Conservation (phyloP, 805 yeast genomes). For the Brettanomyces sp. region DNA sequence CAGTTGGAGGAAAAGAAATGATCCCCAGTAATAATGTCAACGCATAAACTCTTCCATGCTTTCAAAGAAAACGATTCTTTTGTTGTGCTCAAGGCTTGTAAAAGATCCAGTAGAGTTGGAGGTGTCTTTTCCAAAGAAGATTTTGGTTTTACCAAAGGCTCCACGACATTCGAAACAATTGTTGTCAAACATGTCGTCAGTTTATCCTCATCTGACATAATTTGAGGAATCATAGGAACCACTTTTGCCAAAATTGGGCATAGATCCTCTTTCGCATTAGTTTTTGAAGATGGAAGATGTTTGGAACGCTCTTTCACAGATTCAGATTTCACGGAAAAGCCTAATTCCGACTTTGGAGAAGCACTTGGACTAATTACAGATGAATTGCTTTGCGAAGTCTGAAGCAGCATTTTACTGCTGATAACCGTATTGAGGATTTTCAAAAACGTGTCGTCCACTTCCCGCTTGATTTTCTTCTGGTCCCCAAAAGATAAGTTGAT, state of each 20-base stretch:
- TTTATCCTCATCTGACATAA: slow-evolving; percentile 55
- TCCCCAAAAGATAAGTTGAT: slow-evolving; percentile 53
- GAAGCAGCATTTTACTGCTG: slow-evolving; percentile 11
- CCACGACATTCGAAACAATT: slow-evolving; percentile 42
- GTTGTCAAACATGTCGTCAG: slow-evolving; percentile 38
- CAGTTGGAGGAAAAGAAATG: slow-evolving; percentile 38
- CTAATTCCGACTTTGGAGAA: background rate
- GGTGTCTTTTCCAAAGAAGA: slow-evolving; percentile 28
- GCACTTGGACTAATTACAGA: slow-evolving; percentile 1
- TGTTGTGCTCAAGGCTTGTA: slow-evolving; percentile 27
- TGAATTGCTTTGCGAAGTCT: slow-evolving; percentile 16
- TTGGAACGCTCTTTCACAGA: background rate
- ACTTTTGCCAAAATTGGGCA: slow-evolving; percentile 32
- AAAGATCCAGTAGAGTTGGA: slow-evolving; percentile 32
- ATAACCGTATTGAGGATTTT: slow-evolving; percentile 17
- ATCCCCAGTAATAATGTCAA: slow-evolving; percentile 56
- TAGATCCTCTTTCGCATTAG: slow-evolving; percentile 32
- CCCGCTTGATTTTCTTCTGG: slow-evolving; percentile 49
- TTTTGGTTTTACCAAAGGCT: slow-evolving; percentile 44
- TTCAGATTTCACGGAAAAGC: background rate
- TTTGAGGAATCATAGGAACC: slow-evolving; percentile 30
- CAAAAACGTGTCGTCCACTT: slow-evolving; percentile 24
- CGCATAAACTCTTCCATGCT: slow-evolving; percentile 55
- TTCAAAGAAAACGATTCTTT: slow-evolving; percentile 30
- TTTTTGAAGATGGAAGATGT: slow-evolving; percentile 7